Conservation (phyloP, 208 protist species). For the Crithidia expoeki region DNA sequence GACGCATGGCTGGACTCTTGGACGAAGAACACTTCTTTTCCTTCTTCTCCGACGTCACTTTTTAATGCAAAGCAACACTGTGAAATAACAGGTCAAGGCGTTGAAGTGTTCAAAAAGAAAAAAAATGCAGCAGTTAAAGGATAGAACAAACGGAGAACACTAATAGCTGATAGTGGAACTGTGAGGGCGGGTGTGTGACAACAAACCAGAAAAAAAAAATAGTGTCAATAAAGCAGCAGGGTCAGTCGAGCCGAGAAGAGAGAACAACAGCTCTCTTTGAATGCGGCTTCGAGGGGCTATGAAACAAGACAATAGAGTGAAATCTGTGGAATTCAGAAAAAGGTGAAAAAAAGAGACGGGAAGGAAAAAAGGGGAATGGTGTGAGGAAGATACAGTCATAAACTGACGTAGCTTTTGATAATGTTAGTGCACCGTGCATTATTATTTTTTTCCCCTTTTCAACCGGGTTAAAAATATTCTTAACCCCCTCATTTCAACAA, state of each 20-base stretch:
- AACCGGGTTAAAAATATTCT: too few species aligned
- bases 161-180: too few species aligned
- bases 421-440: too few species aligned
- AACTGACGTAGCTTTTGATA: too few species aligned
- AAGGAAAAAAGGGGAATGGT: not conserved
- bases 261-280: too few species aligned
- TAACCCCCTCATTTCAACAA: too few species aligned
- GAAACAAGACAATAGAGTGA: not conserved
- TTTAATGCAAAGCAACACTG: too few species aligned
- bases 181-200: too few species aligned
- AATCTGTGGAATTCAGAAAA: not conserved
- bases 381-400: slow-evolving; percentile 2
- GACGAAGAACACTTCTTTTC: not conserved
- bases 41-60: not conserved
- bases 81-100: not conserved
- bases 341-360: not conserved
- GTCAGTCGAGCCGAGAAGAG: not conserved
- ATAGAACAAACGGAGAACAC: too few species aligned
- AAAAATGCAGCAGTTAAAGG: not conserved
- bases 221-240: not conserved
- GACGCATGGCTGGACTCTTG: slow-evolving; percentile 3
- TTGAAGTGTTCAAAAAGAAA: not conserved
- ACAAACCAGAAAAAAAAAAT: not conserved
- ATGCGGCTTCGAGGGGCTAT: not conserved
- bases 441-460: too few species aligned